Conservation (phyloP, 2,329 filamentous ascomycete genomes). For the Neofusicoccum ribis region DNA sequence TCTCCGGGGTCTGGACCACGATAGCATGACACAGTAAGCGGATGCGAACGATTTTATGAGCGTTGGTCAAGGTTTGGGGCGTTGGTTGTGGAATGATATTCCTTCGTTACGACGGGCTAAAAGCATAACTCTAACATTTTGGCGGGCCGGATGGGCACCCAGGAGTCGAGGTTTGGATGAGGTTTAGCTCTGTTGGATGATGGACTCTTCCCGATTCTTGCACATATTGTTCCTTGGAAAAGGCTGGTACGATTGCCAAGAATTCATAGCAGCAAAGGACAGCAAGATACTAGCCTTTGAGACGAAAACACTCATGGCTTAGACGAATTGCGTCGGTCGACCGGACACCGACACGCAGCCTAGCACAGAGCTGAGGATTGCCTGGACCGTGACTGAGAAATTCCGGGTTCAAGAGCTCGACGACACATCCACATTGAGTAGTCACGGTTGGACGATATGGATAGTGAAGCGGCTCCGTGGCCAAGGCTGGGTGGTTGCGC, state of each 20-base stretch:
- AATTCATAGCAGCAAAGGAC: background rate
- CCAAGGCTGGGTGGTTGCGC: too few relatives aligned
- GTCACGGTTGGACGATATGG: too few relatives aligned
- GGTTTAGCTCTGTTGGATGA: background rate
- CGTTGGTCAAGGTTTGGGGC: background rate
- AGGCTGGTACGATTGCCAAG: too few relatives aligned
- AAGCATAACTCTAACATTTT: background rate
- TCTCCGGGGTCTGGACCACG: constrained; percentile 23
- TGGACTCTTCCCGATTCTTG: background rate
- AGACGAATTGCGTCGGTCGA: too few relatives aligned
- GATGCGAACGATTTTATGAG: background rate
- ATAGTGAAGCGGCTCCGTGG: too few relatives aligned
- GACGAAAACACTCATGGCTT: too few relatives aligned
- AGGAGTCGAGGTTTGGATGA: background rate
- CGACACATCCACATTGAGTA: too few relatives aligned
- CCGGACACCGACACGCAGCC: too few relatives aligned
- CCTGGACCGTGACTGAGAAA: too few relatives aligned
- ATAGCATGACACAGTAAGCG: constrained; percentile 23
- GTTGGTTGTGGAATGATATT: background rate
- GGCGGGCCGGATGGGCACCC: background rate
- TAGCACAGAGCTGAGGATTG: too few relatives aligned
- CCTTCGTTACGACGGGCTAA: background rate
- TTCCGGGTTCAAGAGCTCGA: too few relatives aligned
- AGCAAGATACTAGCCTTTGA: background rate
- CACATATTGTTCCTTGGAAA: background rate